phyloP scores from a whole-genome alignment of 768 basidiomycete species.

The Hericium alpestre region DNA sequence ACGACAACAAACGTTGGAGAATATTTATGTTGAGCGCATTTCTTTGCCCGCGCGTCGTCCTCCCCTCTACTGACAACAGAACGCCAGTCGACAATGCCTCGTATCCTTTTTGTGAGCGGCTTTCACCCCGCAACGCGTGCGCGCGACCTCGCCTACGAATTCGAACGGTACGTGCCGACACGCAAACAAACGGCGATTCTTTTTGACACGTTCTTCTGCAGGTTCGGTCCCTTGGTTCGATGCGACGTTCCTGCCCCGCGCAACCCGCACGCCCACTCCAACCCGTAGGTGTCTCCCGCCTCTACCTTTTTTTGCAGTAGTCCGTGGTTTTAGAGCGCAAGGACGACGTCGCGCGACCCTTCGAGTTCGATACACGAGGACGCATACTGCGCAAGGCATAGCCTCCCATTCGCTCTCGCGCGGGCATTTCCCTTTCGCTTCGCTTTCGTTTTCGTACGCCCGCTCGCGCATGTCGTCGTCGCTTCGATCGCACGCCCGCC shows the following conservation, averaged over 20 bases:
- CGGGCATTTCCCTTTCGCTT: conserved; percentile 6
- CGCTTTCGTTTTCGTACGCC: conserved; percentile 11
- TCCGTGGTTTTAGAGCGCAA: not conserved
- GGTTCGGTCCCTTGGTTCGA: conserved; percentile 73
- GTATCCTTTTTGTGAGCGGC: conserved; percentile 80
- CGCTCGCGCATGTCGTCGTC: conserved; percentile 14
- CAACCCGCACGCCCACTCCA: conserved; percentile 60
- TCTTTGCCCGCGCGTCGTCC: not conserved
- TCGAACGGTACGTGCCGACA: conserved; percentile 52
- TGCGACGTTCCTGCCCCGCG: conserved; percentile 87
- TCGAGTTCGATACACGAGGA: conserved; percentile 14
- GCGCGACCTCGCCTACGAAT: conserved; percentile 75
- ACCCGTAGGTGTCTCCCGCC: conserved; percentile 60
- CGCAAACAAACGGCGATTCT: not conserved
- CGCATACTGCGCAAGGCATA: conserved; percentile 2
- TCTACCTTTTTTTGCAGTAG: conserved; percentile 15
- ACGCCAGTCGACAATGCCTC: conserved; percentile 40
- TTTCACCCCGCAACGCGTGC: conserved; percentile 79
- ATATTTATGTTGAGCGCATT: not conserved
- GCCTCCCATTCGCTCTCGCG: conserved; percentile 12
- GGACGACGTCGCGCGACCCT: not conserved
- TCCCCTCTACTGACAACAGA: not conserved
- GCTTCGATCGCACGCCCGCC: conserved; percentile 24
- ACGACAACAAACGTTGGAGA: not conserved
- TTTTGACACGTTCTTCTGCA: conserved; percentile 18